Conservation (phyloP, 345 rosid species). For the Lenwebbia sp. region DNA sequence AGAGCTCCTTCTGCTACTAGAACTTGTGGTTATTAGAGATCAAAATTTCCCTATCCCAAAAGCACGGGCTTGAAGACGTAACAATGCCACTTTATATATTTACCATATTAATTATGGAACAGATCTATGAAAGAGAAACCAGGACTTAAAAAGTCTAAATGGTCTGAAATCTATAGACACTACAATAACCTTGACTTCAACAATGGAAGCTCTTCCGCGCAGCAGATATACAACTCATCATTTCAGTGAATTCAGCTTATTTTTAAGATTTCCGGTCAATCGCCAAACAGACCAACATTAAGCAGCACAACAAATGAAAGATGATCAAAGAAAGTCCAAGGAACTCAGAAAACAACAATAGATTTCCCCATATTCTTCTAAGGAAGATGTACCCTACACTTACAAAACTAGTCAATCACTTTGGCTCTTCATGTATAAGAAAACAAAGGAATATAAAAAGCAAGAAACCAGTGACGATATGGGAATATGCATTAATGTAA, state of each 20-base stretch:
- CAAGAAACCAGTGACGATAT: background rate
- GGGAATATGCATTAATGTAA: background rate
- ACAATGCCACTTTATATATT: background rate
- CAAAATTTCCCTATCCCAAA: background rate
- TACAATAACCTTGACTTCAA: background rate
- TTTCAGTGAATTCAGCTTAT: background rate
- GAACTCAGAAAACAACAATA: background rate
- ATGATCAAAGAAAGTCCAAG: background rate
- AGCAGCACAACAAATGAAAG: background rate
- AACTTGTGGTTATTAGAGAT: background rate
- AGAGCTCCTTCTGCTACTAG: background rate
- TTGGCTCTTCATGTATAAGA: background rate
- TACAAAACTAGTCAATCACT: background rate
- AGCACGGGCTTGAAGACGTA: background rate
- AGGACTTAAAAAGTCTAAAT: background rate
- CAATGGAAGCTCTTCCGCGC: background rate
- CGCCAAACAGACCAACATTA: background rate
- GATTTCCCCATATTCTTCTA: background rate
- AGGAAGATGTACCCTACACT: background rate
- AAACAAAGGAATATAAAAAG: background rate
- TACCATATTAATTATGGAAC: background rate
- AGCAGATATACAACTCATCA: background rate
- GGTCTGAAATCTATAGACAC: background rate
- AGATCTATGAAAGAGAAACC: background rate
- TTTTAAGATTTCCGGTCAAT: background rate